Conservation (phyloP, 179 eudicot species). For the Corrigiola litoralis region DNA sequence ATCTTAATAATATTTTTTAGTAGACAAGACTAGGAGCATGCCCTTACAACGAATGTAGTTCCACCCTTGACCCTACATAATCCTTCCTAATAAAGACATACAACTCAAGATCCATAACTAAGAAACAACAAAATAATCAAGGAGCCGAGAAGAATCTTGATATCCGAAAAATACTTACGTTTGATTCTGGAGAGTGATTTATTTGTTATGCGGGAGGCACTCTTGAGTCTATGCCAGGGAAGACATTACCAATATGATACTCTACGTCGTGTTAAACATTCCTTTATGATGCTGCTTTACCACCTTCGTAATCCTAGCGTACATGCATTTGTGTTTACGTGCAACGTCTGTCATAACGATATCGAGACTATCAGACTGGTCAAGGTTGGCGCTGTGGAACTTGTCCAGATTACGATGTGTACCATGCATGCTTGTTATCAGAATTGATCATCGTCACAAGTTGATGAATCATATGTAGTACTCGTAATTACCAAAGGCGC, state of each 20-base stretch:
- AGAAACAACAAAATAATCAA: too few relatives aligned
- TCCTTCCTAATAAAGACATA: too few relatives aligned
- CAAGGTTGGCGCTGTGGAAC: slow-evolving; percentile 99
- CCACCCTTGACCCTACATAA: too few relatives aligned
- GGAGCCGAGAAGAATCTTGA: too few relatives aligned
- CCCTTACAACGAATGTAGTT: too few relatives aligned
- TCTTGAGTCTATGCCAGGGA: slow-evolving; percentile 97
- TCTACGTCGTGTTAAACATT: slow-evolving; percentile 94
- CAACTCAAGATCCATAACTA: too few relatives aligned
- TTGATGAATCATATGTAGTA: slow-evolving; percentile 80
- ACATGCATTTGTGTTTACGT: slow-evolving; percentile 90
- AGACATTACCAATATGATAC: slow-evolving; percentile 98
- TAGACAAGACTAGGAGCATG: too few relatives aligned
- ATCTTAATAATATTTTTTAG: too few relatives aligned
- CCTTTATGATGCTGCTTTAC: slow-evolving; percentile 98
- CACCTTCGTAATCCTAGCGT: slow-evolving; percentile 99
- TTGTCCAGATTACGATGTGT: slow-evolving; percentile 96
- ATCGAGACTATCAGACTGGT: slow-evolving; percentile 91
- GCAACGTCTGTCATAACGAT: slow-evolving; percentile 74
- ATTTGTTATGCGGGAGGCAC: slow-evolving; percentile 96
- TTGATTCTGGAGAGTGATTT: slow-evolving; percentile 94
- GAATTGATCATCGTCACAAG: slow-evolving; percentile 87
- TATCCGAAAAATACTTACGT: too few relatives aligned
- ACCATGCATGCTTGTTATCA: slow-evolving; percentile 78
- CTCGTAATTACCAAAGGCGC: too few relatives aligned